Percentiles rank a stretch among this genome's conserved stretches.
These are phyloP conservation scores for Simplicillium sp. DNA, from an alignment of 2,329 filamentous ascomycete genomes.

Conservation along the genomic window DNA sequence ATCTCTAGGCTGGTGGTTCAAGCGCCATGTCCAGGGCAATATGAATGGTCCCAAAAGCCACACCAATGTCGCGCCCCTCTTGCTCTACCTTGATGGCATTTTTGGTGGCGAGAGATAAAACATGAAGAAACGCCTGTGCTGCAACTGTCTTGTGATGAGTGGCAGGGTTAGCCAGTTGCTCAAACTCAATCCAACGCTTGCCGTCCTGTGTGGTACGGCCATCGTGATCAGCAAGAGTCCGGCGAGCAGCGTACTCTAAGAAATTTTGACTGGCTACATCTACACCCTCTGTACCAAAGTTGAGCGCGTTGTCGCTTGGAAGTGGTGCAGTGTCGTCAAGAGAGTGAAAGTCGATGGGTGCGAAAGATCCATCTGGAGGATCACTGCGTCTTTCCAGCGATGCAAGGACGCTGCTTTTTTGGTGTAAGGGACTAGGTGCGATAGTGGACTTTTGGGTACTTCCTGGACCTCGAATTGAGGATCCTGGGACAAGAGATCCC, in stretches of 20 bases:
- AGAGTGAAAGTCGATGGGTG: conserved; percentile 16
- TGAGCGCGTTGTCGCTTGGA: conserved; percentile 1
- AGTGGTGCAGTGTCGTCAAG: too few relatives aligned
- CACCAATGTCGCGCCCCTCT: conserved; percentile 22
- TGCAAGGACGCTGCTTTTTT: conserved; percentile 22
- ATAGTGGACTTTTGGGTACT: conserved; percentile 22
- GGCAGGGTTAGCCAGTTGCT: conserved; percentile 53
- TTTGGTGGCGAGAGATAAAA: conserved; percentile 61
- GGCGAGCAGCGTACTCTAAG: conserved; percentile 29
- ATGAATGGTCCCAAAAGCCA: conserved; percentile 37
- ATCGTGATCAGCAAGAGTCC: conserved; percentile 21
- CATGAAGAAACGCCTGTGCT: conserved; percentile 67
- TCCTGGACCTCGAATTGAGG: conserved; percentile 30
- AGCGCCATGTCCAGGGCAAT: conserved; percentile 21
- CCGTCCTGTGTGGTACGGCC: conserved; percentile 18
- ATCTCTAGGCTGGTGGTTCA: too few relatives aligned
- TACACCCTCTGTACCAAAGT: conserved; percentile 19
- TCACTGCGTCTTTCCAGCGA: conserved; percentile 41
- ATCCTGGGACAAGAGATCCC: conserved; percentile 35
- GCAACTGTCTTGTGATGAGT: conserved; percentile 50
- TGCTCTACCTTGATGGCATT: conserved; percentile 55
- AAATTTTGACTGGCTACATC: conserved; percentile 37
- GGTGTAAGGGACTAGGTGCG: conserved; percentile 27
- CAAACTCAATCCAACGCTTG: conserved; percentile 52
- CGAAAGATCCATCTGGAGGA: conserved; percentile 18